phyloP scores from a whole-genome alignment of 1,139 yeast species.

The Scheffersomyces illinoinensis region DNA sequence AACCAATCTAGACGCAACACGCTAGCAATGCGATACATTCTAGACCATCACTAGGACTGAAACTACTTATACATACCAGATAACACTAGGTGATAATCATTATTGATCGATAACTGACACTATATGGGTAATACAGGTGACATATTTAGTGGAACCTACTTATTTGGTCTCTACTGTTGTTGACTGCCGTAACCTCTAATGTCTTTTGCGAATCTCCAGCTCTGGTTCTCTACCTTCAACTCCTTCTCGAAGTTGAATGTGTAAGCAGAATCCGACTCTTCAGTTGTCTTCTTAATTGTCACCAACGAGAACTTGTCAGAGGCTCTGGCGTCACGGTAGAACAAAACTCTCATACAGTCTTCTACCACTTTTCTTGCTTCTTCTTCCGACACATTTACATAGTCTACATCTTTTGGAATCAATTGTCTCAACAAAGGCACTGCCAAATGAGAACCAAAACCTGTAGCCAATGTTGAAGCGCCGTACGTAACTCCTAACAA shows the following conservation, averaged over 20 bases:
- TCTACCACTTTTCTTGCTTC: slow-evolving; percentile 74
- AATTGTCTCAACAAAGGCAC: slow-evolving; percentile 85
- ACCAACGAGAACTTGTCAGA: slow-evolving; percentile 83
- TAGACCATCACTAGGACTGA: no score
- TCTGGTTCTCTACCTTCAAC: slow-evolving; percentile 69
- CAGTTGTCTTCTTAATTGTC: slow-evolving; percentile 59
- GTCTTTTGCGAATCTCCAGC: slow-evolving; percentile 89
- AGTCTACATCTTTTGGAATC: slow-evolving; percentile 79
- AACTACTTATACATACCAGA: neutral
- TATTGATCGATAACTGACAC: neutral
- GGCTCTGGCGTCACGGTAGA: slow-evolving; percentile 95
- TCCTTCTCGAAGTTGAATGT: slow-evolving; percentile 62
- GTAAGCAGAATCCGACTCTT: slow-evolving; percentile 9
- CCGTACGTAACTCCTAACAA: slow-evolving; percentile 88
- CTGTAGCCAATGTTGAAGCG: slow-evolving; percentile 90
- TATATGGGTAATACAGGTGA: neutral
- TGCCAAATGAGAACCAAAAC: slow-evolving; percentile 95
- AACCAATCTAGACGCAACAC: no score
- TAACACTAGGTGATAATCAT: neutral
- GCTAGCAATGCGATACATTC: no score
- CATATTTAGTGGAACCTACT: neutral
- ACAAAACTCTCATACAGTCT: slow-evolving; percentile 91
- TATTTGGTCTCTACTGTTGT: slow-evolving; percentile 23
- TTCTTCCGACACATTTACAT: slow-evolving; percentile 63
- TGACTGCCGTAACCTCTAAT: slow-evolving; percentile 86